Evolutionary conservation across 805 yeast species (phyloP), one percentile per base, ranked within the genome.

Genomic region (Torulaspora indica): DNA sequence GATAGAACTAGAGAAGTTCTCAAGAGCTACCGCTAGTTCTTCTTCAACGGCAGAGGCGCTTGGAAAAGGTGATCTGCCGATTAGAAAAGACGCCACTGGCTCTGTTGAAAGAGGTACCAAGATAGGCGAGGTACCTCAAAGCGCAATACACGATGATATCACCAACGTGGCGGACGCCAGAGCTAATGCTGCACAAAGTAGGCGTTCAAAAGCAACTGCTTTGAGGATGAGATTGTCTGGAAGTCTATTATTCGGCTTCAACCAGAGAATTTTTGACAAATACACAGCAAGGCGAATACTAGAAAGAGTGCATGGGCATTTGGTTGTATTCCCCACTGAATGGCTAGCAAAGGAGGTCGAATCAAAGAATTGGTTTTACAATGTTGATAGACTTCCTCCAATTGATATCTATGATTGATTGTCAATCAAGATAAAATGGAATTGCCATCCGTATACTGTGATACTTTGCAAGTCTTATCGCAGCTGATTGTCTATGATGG

Each of bases 361-460:
- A 45, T 78, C 86, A 5, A 91, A 87, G 8, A 93, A 95, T 60
- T 91, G 98, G 98, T 90, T 89, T 63, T 90, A 87, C 70, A 87
- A 83, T 56, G 82, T 95, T 39, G 98, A 93, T 60, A 79, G 95
- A 57, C 71, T 93, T 22, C 96, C 98, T 4, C 98, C 98, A 1
- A 79, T 93, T 44, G 98, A 93, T 60, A 91, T 93, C 42, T 93
- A 85, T 63, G 91, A 89, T 57, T 88, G 48, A 48, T 38, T 20
- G 22, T 5, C 22, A n/a, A n/a, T n/a, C n/a, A n/a, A n/a, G n/a
- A n/a, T n/a, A n/a, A n/a, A n/a, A n/a, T n/a, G n/a, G n/a, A 20
- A 20, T 20, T 20, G 22, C 22, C 22, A 20, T 20, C 22, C n/a
- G n/a, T n/a, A n/a, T n/a, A n/a, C n/a, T n/a, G n/a, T n/a, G n/a